Conservation (phyloP, 1,139 yeast genomes). For the Sugiyamaella sp. region DNA sequence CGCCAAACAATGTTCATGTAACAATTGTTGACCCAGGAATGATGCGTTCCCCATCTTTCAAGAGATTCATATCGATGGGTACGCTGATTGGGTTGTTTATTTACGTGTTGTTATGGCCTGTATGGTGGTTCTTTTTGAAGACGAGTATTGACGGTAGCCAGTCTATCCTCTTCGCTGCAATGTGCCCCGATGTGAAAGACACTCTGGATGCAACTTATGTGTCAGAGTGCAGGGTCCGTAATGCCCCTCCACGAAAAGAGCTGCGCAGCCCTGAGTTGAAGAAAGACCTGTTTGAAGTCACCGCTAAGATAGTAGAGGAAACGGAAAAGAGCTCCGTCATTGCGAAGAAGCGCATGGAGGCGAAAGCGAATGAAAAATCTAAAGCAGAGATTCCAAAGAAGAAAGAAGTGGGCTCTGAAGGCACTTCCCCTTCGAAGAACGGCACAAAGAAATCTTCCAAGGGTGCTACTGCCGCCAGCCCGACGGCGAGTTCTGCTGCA, state of each 20-base stretch:
- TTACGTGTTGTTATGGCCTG: constrained; percentile 73
- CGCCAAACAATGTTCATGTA: constrained; percentile 69
- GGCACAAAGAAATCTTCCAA: constrained; percentile 7
- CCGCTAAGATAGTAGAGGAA: constrained; percentile 57
- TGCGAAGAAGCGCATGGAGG: constrained; percentile 34
- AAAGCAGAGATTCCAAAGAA: background rate
- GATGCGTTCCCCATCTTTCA: constrained; percentile 83
- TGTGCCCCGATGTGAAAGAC: constrained; percentile 67
- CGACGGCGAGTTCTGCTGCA: background rate
- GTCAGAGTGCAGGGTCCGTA: constrained; percentile 67
- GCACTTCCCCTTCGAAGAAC: too few species aligned
- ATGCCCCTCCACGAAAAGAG: constrained; percentile 62
- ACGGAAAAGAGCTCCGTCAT: constrained; percentile 74
- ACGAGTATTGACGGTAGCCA: constrained; percentile 80
- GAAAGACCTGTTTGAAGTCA: constrained; percentile 59
- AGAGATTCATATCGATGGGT: constrained; percentile 79
- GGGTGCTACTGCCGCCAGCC: constrained; percentile 3
- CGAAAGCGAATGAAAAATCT: background rate
- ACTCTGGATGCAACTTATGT: constrained; percentile 68
- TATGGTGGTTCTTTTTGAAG: constrained; percentile 81
- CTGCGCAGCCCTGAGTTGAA: constrained; percentile 64
- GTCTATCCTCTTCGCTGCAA: constrained; percentile 66
- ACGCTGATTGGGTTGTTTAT: constrained; percentile 65
- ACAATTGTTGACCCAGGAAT: constrained; percentile 88
- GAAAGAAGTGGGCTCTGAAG: too few species aligned